These are phyloP conservation scores for Mycena metata DNA, from an alignment of 768 basidiomycete genomes.

Conservation along the genomic window DNA sequence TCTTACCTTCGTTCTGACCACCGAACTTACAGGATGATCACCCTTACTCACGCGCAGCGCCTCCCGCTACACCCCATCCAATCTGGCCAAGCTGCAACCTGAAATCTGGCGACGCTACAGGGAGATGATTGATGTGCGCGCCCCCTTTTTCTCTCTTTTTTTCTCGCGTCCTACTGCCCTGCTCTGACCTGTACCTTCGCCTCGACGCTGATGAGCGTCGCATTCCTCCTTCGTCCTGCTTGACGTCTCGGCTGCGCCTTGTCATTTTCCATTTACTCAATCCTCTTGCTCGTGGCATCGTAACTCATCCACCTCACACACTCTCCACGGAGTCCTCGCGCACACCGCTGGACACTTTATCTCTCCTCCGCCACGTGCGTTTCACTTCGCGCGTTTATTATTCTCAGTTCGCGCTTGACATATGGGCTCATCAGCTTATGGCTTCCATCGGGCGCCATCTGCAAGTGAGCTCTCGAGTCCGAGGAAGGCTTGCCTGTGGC, in stretches of 20 bases:
- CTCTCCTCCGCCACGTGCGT: slow-evolving; percentile 77
- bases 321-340: slow-evolving; percentile 69
- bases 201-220: slow-evolving; percentile 17
- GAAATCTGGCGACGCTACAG: slow-evolving; percentile 75
- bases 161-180: slow-evolving; percentile 20
- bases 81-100: slow-evolving; percentile 76
- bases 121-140: slow-evolving; percentile 73
- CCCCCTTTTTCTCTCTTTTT: too few species aligned
- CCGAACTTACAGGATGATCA: slow-evolving; percentile 75
- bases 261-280: too few species aligned
- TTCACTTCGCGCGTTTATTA: neutral
- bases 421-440: slow-evolving; percentile 79
- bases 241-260: too few species aligned
- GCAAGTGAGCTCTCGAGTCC: slow-evolving; percentile 74
- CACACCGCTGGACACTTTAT: slow-evolving; percentile 74
- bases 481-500: slow-evolving; percentile 80
- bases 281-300: too few species aligned
- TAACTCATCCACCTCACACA: slow-evolving; percentile 51
- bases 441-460: slow-evolving; percentile 79
- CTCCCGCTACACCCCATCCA: slow-evolving; percentile 78
- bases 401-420: slow-evolving; percentile 73
- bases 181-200: slow-evolving; percentile 14
- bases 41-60: slow-evolving; percentile 80
- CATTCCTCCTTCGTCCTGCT: slow-evolving; percentile 4
- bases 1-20: slow-evolving; percentile 40